phyloP scores from a whole-genome alignment of 495 filamentous ascomycete species.

The Hypoxylon crocopeplum region DNA sequence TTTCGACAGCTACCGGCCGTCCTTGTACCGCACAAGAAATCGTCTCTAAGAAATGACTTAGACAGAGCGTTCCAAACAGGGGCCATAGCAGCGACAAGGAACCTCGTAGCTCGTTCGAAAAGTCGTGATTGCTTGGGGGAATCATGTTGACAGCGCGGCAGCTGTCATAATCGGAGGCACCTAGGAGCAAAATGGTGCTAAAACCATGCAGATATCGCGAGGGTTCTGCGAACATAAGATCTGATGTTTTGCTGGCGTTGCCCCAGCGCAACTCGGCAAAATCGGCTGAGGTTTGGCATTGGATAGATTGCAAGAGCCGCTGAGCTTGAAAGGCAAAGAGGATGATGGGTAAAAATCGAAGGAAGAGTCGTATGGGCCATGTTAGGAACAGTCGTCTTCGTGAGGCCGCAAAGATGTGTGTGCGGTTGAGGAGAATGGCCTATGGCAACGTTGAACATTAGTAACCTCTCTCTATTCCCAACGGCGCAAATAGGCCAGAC shows the following conservation, averaged over 20 bases:
- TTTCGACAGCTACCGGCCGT: slow-evolving; percentile 78
- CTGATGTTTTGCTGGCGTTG: slow-evolving; percentile 65
- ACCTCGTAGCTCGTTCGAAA: slow-evolving; percentile 61
- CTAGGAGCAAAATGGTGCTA: slow-evolving; percentile 72
- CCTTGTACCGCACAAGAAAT: slow-evolving; percentile 89
- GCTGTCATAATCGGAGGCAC: slow-evolving; percentile 68
- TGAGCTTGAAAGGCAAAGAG: slow-evolving; percentile 73
- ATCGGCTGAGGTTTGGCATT: slow-evolving; percentile 87
- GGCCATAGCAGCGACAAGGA: slow-evolving; percentile 89
- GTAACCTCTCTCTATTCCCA: slow-evolving; percentile 42
- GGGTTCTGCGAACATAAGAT: slow-evolving; percentile 75
- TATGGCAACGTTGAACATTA: slow-evolving; percentile 11
- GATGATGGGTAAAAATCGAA: slow-evolving; percentile 79
- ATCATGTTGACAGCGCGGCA: slow-evolving; percentile 78
- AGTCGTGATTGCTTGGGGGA: slow-evolving; percentile 49
- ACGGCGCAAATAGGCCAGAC: background rate
- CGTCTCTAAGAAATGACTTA: slow-evolving; percentile 88
- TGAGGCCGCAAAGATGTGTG: slow-evolving; percentile 90
- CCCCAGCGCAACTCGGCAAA: slow-evolving; percentile 78
- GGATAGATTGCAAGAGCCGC: slow-evolving; percentile 79
- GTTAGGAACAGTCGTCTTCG: slow-evolving; percentile 74
- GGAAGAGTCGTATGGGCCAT: slow-evolving; percentile 72
- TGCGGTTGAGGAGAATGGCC: slow-evolving; percentile 87
- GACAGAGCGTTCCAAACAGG: slow-evolving; percentile 78
- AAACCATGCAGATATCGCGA: slow-evolving; percentile 74